Evolutionary conservation across 108 stramenopile species (phyloP).

Genomic region (Licmophora abbreviata): DNA sequence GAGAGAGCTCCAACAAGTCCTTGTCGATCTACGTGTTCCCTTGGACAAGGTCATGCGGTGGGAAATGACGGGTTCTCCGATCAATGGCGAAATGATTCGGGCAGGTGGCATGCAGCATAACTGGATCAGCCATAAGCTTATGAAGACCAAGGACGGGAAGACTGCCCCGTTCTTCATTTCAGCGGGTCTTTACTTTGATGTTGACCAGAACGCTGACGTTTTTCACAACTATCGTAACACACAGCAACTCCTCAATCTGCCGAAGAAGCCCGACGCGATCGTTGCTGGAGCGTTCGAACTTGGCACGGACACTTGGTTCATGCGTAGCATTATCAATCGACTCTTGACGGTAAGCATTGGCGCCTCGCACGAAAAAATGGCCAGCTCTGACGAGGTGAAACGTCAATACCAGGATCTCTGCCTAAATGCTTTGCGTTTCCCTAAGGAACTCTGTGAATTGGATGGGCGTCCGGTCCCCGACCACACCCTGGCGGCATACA

Average conservation of each 20-base stretch:
- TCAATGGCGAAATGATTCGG: slow-evolving; percentile 1
- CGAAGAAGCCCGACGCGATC: slow-evolving; percentile 10
- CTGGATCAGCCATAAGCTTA: slow-evolving; percentile 10
- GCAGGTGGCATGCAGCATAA: slow-evolving; percentile 16
- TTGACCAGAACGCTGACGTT: not conserved
- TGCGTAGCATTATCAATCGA: slow-evolving; percentile 27
- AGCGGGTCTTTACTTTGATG: slow-evolving; percentile 21
- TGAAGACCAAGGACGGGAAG: not conserved
- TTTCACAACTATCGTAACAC: slow-evolving; percentile 2
- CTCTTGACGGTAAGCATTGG: slow-evolving; percentile 33
- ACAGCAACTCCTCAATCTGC: not conserved
- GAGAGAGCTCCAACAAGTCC: not conserved
- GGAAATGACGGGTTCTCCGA: slow-evolving; percentile 11
- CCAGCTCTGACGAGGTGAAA: no score
- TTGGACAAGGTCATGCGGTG: slow-evolving; percentile 22
- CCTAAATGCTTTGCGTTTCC: not conserved
- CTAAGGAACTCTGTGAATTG: not conserved
- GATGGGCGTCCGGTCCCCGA: not conserved
- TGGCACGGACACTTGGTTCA: slow-evolving; percentile 18
- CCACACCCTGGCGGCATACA: not conserved
- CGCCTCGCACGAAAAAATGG: slow-evolving; percentile 1
- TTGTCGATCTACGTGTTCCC: slow-evolving; percentile 8
- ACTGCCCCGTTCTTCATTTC: slow-evolving; percentile 7
- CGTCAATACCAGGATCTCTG: not conserved
- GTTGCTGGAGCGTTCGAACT: slow-evolving; percentile 39